These are phyloP conservation scores for Triangularia verruculosa DNA, from an alignment of 2,329 filamentous ascomycete species.

Conservation along the genomic window DNA sequence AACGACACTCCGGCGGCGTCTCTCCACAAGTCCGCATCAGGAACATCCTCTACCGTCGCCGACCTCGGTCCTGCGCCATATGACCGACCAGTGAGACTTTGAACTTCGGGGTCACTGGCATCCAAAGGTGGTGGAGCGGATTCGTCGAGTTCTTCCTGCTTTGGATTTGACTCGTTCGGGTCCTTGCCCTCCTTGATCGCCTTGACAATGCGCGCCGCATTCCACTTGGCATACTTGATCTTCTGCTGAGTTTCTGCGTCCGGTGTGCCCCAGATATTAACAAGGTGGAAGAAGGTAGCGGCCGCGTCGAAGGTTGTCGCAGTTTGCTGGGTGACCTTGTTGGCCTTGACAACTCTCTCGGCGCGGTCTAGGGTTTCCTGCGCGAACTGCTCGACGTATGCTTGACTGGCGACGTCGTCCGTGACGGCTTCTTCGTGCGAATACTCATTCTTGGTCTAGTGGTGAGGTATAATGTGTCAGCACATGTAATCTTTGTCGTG, in stretches of 20 bases:
- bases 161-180: constrained; percentile 87
- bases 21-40: constrained; percentile 41
- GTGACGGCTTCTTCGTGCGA: constrained; percentile 76
- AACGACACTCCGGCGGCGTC: constrained; percentile 35
- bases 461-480: constrained; percentile 6
- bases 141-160: constrained; percentile 50
- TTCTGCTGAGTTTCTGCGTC: constrained; percentile 78
- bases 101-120: constrained; percentile 63
- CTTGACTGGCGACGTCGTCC: constrained; percentile 82
- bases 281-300: constrained; percentile 84
- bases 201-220: constrained; percentile 84
- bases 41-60: constrained; percentile 52
- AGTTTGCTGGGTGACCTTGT: constrained; percentile 87
- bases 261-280: constrained; percentile 75
- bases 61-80: constrained; percentile 32
- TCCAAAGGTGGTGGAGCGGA: constrained; percentile 49
- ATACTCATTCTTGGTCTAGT: constrained; percentile 67
- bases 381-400: constrained; percentile 92
- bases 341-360: constrained; percentile 75
- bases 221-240: constrained; percentile 96
- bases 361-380: constrained; percentile 83
- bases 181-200: constrained; percentile 88
- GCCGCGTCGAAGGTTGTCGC: constrained; percentile 92
- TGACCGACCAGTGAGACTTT: constrained; percentile 42
- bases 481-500: background rate